phyloP scores from a whole-genome alignment of 2,329 filamentous ascomycete genomes.

The Cladophialophora carrionii region DNA sequence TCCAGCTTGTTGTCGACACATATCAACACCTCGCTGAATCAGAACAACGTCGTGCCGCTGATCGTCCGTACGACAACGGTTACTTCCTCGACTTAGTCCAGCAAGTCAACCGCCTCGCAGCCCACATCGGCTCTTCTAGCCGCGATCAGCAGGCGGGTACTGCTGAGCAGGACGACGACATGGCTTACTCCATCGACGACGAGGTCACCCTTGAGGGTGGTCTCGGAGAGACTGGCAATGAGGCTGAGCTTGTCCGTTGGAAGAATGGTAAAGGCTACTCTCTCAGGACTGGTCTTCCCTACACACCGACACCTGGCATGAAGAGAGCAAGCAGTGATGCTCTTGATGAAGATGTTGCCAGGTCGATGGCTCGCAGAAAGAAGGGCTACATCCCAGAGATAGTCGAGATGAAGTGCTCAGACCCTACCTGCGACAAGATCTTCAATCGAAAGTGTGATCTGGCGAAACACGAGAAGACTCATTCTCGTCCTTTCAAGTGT shows the following conservation, averaged over 20 bases:
- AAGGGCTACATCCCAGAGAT: conserved; percentile 88
- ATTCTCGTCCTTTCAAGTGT: conserved; percentile 96
- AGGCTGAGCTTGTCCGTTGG: conserved; percentile 80
- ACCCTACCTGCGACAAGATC: conserved; percentile 79
- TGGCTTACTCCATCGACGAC: conserved; percentile 62
- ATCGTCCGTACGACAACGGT: conserved; percentile 90
- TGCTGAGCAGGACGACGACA: conserved; percentile 56
- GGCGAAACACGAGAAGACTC: conserved; percentile 97
- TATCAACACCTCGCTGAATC: conserved; percentile 82
- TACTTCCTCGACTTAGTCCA: conserved; percentile 97
- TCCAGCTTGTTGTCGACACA: conserved; percentile 86
- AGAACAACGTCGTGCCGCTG: conserved; percentile 80
- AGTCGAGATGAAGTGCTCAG: conserved; percentile 76
- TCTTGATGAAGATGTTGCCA: conserved; percentile 77
- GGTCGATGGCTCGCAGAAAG: conserved; percentile 94
- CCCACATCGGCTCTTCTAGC: conserved; percentile 76
- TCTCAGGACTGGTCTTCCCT: conserved; percentile 68
- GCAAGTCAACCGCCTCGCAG: conserved; percentile 87
- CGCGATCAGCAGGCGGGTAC: conserved; percentile 56
- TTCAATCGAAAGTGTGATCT: conserved; percentile 97
- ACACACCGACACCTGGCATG: conserved; percentile 55
- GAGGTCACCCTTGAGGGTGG: conserved; percentile 81
- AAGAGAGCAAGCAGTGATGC: conserved; percentile 63
- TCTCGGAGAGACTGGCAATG: conserved; percentile 76
- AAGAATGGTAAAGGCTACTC: conserved; percentile 80